Conservation (phyloP, 164 flowering plant species). For the Pachysandra terminalis region DNA sequence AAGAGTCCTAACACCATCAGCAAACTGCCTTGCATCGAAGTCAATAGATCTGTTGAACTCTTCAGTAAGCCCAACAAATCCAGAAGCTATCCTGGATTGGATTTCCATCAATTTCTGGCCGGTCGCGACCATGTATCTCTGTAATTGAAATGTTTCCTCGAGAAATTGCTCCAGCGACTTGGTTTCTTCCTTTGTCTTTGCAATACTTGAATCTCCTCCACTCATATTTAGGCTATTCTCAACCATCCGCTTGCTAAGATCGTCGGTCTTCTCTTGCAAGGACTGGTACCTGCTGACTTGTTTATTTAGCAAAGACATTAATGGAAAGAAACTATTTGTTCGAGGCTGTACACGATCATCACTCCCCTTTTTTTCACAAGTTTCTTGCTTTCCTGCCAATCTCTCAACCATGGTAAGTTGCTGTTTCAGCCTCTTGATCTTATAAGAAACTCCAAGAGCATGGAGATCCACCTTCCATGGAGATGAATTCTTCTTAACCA, state of each 20-base stretch:
- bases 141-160: constrained; percentile 88
- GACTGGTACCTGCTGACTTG: constrained; percentile 77
- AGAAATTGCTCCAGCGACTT: constrained; percentile 56
- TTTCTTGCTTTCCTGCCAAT: constrained; percentile 49
- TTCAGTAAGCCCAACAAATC: constrained; percentile 33
- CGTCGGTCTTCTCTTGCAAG: constrained; percentile 74
- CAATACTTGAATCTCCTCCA: constrained; percentile 18
- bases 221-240: constrained; percentile 32
- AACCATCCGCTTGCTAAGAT: constrained; percentile 84
- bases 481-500: constrained; percentile 26
- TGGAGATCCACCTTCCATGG: constrained; percentile 73
- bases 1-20: constrained; percentile 47
- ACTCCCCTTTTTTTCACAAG: constrained; percentile 24
- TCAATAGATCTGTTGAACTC: constrained; percentile 34
- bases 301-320: constrained; percentile 62
- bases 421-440: constrained; percentile 89
- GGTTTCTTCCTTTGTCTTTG: constrained; percentile 44
- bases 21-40: constrained; percentile 60
- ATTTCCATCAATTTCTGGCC: constrained; percentile 84
- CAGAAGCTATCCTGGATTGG: constrained; percentile 55
- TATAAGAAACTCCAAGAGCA: constrained; percentile 87
- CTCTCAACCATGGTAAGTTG: constrained; percentile 82
- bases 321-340: constrained; percentile 32
- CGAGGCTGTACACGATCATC: constrained; percentile 24
- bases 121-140: constrained; percentile 85